A percentile compares a stretch with the other conserved stretches of the same genome.
Evolutionary conservation across 192 early-diverging fungal species (phyloP).

Genomic region (Backusella liffmaniae): DNA sequence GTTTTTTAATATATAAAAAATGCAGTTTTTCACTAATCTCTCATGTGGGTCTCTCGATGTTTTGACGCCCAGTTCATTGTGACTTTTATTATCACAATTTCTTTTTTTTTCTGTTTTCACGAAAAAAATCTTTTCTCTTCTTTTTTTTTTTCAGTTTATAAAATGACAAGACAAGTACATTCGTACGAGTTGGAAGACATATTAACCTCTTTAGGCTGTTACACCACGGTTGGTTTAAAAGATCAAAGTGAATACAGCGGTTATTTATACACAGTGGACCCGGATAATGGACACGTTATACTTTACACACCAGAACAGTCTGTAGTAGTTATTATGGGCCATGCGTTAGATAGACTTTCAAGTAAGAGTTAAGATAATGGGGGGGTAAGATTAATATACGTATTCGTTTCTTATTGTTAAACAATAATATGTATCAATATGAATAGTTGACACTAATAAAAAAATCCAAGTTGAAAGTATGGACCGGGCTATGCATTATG

Average conservation of each 20-base stretch:
- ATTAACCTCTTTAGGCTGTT: background rate
- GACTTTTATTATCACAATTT: background rate
- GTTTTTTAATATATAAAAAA: too few species aligned
- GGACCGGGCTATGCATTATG: background rate
- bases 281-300: background rate
- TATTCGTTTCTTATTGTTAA: background rate
- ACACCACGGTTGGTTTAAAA: background rate
- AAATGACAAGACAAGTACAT: background rate
- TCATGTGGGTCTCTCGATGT: background rate
- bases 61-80: background rate
- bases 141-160: background rate
- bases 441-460: background rate
- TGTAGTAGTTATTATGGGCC: background rate
- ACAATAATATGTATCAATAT: background rate
- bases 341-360: background rate
- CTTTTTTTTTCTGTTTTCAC: background rate
- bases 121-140: background rate
- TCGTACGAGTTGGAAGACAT: background rate
- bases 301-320: background rate
- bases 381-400: background rate
- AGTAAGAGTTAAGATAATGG: background rate
- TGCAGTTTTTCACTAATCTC: too few species aligned
- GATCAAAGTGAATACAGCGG: background rate
- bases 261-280: conserved; percentile 6
- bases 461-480: background rate